Percentiles rank a stretch among this genome's conserved stretches.
phyloP scores from a whole-genome alignment of 805 yeast genomes.

The Candida cerambycidarum region DNA sequence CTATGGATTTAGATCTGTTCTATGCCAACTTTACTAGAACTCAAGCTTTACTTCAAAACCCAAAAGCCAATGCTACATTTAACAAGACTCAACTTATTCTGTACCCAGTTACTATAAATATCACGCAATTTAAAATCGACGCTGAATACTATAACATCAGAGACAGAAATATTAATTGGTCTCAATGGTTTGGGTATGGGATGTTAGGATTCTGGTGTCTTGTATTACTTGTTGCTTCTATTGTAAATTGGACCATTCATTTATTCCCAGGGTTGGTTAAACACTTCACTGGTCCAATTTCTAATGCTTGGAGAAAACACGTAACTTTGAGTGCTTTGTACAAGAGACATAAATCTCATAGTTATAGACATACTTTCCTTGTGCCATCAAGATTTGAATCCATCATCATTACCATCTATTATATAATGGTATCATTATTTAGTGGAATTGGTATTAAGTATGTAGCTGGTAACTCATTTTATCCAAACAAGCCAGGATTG shows the following conservation, averaged over 20 bases:
- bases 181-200: conserved; percentile 32
- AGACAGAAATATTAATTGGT: conserved; percentile 19
- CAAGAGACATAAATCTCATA: conserved; percentile 15
- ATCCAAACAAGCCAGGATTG: conserved; percentile 14
- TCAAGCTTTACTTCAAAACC: conserved; percentile 7
- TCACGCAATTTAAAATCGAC: conserved; percentile 3
- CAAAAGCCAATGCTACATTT: conserved; percentile 1
- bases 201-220: conserved; percentile 40
- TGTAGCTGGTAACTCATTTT: conserved; percentile 9
- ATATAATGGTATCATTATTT: conserved; percentile 19
- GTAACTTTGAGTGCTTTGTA: conserved; percentile 21
- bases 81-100: conserved; percentile 9
- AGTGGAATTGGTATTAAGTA: conserved; percentile 10
- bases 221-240: conserved; percentile 33
- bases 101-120: conserved; percentile 12
- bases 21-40: conserved; percentile 16
- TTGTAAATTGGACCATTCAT: conserved; percentile 23
- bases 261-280: conserved; percentile 22
- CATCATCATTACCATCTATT: conserved; percentile 36
- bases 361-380: conserved; percentile 15
- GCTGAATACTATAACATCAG: neutral
- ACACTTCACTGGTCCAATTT: conserved; percentile 17
- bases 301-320: conserved; percentile 19
- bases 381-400: conserved; percentile 53
- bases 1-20: conserved; percentile 13